These are phyloP conservation scores for Talaromyces islandicus DNA, from an alignment of 2,329 filamentous ascomycete species.

Conservation along the genomic window DNA sequence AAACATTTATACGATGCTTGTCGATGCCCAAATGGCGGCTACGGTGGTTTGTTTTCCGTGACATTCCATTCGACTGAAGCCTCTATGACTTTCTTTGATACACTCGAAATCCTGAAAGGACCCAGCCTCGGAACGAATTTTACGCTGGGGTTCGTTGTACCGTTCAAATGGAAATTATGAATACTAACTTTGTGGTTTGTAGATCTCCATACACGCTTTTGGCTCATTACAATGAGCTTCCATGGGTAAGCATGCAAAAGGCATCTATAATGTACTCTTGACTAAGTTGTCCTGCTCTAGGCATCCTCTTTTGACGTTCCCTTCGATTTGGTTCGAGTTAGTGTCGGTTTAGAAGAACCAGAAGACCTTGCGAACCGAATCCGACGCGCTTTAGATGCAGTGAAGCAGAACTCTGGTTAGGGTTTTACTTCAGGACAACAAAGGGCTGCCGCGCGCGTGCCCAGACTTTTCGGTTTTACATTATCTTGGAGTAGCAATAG, in stretches of 20 bases:
- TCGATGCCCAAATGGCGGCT: slow-evolving; percentile 68
- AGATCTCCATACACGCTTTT: slow-evolving; percentile 84
- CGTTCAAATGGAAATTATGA: neutral
- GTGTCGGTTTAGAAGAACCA: slow-evolving; percentile 80
- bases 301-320: slow-evolving; percentile 75
- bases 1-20: slow-evolving; percentile 71
- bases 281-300: slow-evolving; percentile 24
- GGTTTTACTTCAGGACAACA: neutral
- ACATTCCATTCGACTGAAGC: slow-evolving; percentile 67
- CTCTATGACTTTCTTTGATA: slow-evolving; percentile 78
- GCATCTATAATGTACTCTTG: neutral
- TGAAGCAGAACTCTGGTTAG: slow-evolving; percentile 17
- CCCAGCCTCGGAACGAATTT: slow-evolving; percentile 97
- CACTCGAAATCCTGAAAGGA: slow-evolving; percentile 81
- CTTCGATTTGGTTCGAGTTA: slow-evolving; percentile 73
- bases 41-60: slow-evolving; percentile 82
- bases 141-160: slow-evolving; percentile 56
- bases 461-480: neutral
- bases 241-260: slow-evolving; percentile 58
- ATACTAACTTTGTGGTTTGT: slow-evolving; percentile 1
- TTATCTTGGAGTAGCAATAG: neutral
- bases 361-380: slow-evolving; percentile 60
- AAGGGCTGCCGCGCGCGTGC: neutral
- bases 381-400: slow-evolving; percentile 60
- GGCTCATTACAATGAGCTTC: slow-evolving; percentile 83